phyloP scores from a whole-genome alignment of 805 yeast genomes.

The Candida mattraensis region DNA sequence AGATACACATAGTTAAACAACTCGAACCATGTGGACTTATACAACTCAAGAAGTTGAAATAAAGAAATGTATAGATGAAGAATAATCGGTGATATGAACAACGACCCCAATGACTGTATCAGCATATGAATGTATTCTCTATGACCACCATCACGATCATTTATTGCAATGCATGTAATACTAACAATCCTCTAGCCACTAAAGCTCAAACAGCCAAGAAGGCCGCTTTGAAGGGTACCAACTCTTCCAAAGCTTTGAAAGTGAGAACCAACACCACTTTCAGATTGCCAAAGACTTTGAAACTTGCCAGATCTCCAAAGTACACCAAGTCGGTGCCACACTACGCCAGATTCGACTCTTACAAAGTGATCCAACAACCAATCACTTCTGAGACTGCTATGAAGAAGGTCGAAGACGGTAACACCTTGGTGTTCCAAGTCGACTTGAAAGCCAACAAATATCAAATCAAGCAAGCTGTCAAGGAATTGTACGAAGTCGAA shows the following conservation, averaged over 20 bases:
- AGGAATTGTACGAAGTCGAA: conserved; percentile 97
- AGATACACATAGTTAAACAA: neutral
- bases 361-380: conserved; percentile 92
- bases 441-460: conserved; percentile 96
- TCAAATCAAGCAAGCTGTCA: conserved; percentile 97
- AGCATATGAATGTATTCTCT: no score
- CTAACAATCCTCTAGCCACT: conserved; percentile 35
- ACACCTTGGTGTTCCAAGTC: conserved; percentile 98
- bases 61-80: no score
- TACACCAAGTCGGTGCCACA: conserved; percentile 97
- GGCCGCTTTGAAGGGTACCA: conserved; percentile 97
- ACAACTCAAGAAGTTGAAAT: no score
- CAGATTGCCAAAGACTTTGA: conserved; percentile 97
- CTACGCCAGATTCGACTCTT: conserved; percentile 94
- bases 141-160: no score
- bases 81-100: no score
- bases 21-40: no score
- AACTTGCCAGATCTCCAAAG: conserved; percentile 91
- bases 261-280: conserved; percentile 94
- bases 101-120: no score
- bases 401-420: conserved; percentile 99
- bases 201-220: conserved; percentile 98
- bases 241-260: conserved; percentile 85
- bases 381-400: conserved; percentile 98
- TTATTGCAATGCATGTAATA: no score